Base-by-base conservation (phyloP, 2,329 filamentous ascomycete species). In the Colletotrichum shisoi region DNA sequence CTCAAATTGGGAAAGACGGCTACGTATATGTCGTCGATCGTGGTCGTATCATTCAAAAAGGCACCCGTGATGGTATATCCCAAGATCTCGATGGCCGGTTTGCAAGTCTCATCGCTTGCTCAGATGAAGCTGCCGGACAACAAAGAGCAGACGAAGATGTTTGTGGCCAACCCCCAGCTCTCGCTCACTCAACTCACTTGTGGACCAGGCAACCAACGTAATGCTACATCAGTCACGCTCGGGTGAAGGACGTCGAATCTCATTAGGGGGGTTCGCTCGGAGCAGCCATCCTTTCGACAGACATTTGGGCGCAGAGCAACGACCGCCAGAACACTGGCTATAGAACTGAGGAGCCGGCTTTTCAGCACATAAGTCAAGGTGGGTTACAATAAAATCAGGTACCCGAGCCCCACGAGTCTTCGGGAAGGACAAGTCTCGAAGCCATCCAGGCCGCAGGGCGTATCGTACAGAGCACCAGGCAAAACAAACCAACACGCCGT, bases 11-110 rank as follows among this genome's bases (percentile, higher is more conserved):
- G 4, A 79, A 87, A 0, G 76, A 88, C 0, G 93, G 98, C 70
- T 94, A 90, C 69, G 85, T 96, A 0, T 96, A 94, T 71, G 85
- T 97, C 12, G 80, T 98, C 74, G 89, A 94, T 39, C 79, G 87
- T 12, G 90, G 91, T 0, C 75, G 74, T 0, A 80, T 97, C 0
- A 84, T 90, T 0, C 87, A 93, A 72, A 82, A 91, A 71, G 94
- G 93, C 0, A 85, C 86, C 67, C 84, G 86, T 27, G 80, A 79
- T 49, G 80, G 85, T 2, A 76, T 94, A 5, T 82, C 83, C 24
- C 74, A 75, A 17, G 76, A 81, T 27, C 69, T 71, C 24, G 75
- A 74, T 5, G 82, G 84, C 1, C 72, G 80, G 0, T 87, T 90
- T 72, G 78, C 81, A 1, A 75, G 78, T 0, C n/a, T 86, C 24